Conservation (phyloP, 2,329 filamentous ascomycete species). For the Blastomyces emzantsi region DNA sequence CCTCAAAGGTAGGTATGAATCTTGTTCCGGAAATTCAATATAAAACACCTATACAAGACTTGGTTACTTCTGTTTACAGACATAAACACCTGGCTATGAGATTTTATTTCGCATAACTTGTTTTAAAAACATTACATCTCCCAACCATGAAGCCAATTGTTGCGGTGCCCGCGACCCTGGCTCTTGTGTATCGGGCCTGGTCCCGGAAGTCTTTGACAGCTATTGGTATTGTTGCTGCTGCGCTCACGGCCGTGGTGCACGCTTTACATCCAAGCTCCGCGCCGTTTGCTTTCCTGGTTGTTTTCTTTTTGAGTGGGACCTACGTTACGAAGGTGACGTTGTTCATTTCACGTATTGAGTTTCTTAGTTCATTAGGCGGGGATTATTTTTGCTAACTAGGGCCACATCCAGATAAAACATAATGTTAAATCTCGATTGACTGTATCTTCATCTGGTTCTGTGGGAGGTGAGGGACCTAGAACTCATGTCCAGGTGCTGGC, state of each 20-base stretch:
- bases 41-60: no score
- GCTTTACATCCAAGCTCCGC: constrained; percentile 87
- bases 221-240: constrained; percentile 61
- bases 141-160: constrained; percentile 33
- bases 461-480: constrained; percentile 69
- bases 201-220: constrained; percentile 70
- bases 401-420: constrained; percentile 63
- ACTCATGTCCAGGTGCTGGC: constrained; percentile 84
- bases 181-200: constrained; percentile 58
- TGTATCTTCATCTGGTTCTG: constrained; percentile 59
- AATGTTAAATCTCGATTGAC: constrained; percentile 75
- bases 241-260: constrained; percentile 66
- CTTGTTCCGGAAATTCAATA: not conserved
- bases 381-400: not conserved
- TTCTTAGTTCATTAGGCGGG: not conserved
- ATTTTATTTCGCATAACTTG: not conserved
- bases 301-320: constrained; percentile 83
- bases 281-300: constrained; percentile 72
- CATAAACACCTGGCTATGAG: not conserved
- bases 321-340: constrained; percentile 65
- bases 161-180: constrained; percentile 42
- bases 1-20: not conserved
- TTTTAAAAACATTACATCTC: not conserved
- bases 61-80: not conserved
- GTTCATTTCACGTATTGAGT: constrained; percentile 11